phyloP scores from a whole-genome alignment of 345 rosid species.

The Murraya paniculata region DNA sequence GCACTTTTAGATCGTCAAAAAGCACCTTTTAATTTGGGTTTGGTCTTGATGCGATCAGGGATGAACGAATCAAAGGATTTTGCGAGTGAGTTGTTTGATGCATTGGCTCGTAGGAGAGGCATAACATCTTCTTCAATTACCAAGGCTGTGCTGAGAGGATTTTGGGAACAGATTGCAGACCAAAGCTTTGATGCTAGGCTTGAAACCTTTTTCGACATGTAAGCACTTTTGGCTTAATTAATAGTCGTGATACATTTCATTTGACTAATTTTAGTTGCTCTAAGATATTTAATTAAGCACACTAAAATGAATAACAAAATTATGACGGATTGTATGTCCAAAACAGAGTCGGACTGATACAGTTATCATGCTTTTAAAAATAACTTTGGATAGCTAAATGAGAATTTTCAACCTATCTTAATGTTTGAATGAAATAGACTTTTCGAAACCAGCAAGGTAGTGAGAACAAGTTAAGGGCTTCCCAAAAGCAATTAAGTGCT shows the following conservation, averaged over 20 bases:
- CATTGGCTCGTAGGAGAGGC: slow-evolving; percentile 63
- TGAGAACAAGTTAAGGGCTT: neutral
- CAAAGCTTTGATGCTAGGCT: slow-evolving; percentile 72
- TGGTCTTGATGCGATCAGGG: slow-evolving; percentile 34
- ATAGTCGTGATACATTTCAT: neutral
- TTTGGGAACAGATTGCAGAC: slow-evolving; percentile 75
- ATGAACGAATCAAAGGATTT: slow-evolving; percentile 77
- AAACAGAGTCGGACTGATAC: no score
- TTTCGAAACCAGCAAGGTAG: neutral
- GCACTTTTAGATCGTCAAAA: neutral
- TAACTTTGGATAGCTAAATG: no score
- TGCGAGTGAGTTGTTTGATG: slow-evolving; percentile 57
- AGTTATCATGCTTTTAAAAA: no score
- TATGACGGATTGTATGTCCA: no score
- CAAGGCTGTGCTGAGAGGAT: slow-evolving; percentile 52
- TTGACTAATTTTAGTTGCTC: neutral
- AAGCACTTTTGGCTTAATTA: slow-evolving; percentile 9
- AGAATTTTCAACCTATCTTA: no score
- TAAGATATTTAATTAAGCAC: no score
- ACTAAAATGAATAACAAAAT: no score
- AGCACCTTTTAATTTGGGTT: neutral
- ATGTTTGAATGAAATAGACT: neutral
- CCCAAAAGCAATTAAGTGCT: no score
- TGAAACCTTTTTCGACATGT: slow-evolving; percentile 83
- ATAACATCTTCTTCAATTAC: slow-evolving; percentile 42